phyloP scores from a whole-genome alignment of 2,329 filamentous ascomycete genomes.

The Alternaria gaisen region DNA sequence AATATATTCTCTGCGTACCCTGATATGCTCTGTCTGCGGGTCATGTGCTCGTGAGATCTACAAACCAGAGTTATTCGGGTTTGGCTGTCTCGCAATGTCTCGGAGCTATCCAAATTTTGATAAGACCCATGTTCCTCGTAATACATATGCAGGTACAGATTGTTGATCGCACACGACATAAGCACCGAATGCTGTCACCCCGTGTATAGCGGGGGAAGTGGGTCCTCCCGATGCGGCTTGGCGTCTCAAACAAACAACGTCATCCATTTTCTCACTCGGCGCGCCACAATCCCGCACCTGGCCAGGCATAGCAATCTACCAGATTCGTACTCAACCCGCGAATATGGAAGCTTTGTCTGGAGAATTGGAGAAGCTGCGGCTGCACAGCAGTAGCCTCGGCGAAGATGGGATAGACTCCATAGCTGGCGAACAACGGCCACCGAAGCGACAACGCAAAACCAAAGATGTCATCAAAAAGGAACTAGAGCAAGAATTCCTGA shows the following conservation, averaged over 20 bases:
- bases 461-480: slow-evolving; percentile 71
- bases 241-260: slow-evolving; percentile 30
- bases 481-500: slow-evolving; percentile 80
- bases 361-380: slow-evolving; percentile 62
- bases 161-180: background rate
- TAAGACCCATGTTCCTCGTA: background rate
- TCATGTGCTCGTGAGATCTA: background rate
- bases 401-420: slow-evolving; percentile 64
- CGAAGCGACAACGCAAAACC: slow-evolving; percentile 63
- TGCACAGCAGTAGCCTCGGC: slow-evolving; percentile 46
- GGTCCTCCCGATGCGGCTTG: slow-evolving; percentile 21
- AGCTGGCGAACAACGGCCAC: slow-evolving; percentile 62
- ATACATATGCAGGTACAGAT: background rate
- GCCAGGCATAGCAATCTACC: slow-evolving; percentile 6
- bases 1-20: background rate
- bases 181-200: slow-evolving; percentile 1
- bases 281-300: slow-evolving; percentile 17
- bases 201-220: slow-evolving; percentile 11
- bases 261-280: slow-evolving; percentile 26
- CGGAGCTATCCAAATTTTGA: background rate
- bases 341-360: slow-evolving; percentile 55
- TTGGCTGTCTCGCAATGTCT: background rate
- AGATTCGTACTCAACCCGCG: slow-evolving; percentile 12
- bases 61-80: background rate
- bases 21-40: background rate